Evolutionary conservation across 2,329 filamentous ascomycete genomes (phyloP).

Genomic region (Fusarium palustre): DNA sequence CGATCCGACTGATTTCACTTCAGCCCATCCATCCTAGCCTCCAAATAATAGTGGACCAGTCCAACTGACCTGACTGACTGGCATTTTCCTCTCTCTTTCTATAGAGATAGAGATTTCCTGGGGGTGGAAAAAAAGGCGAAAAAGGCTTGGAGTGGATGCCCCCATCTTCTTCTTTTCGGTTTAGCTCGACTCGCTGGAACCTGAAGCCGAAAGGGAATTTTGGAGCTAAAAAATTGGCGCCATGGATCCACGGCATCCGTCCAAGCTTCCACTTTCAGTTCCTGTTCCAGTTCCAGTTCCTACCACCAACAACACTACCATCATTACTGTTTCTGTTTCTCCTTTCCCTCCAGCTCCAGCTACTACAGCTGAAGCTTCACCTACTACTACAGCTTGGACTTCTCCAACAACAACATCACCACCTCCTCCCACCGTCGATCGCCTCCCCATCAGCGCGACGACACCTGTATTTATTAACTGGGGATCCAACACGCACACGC

Average conservation of each 20-base stretch:
- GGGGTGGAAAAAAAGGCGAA: conserved; percentile 39
- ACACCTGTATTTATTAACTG: conserved; percentile 20
- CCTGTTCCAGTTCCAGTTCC: conserved; percentile 35
- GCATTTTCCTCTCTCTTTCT: conserved; percentile 26
- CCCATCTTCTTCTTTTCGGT: neutral
- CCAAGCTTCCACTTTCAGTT: conserved; percentile 46
- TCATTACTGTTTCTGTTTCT: conserved; percentile 30
- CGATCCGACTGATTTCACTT: neutral
- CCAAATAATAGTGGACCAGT: conserved; percentile 19
- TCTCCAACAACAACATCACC: conserved; percentile 30
- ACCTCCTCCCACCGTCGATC: conserved; percentile 22
- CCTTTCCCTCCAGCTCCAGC: conserved; percentile 43
- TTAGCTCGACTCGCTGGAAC: conserved; percentile 17
- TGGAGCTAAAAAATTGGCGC: conserved; percentile 53
- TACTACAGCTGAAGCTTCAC: conserved; percentile 10
- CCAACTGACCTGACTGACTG: conserved; percentile 3
- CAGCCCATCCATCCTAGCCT: neutral
- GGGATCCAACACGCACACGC: neutral
- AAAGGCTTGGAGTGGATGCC: conserved; percentile 37
- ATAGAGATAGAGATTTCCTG: conserved; percentile 41
- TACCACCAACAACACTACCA: conserved; percentile 28
- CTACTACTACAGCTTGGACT: neutral
- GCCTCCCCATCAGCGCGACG: conserved; percentile 32
- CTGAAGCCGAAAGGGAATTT: conserved; percentile 45
- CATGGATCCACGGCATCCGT: conserved; percentile 50